Conservation (phyloP, 495 filamentous ascomycete species). For the Podospora pseudopauciseta region DNA sequence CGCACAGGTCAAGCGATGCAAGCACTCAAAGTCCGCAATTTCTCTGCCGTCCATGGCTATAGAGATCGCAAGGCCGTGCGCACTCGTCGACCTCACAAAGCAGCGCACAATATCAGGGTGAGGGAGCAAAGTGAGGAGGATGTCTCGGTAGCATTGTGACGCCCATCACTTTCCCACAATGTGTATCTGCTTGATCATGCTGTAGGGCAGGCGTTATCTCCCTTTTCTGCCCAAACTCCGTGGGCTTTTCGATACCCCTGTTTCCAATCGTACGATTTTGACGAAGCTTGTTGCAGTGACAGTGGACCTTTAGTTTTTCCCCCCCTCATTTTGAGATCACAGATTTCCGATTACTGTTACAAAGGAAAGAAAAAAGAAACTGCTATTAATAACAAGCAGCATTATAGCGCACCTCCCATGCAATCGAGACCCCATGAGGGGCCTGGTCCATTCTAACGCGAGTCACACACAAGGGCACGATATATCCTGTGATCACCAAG, state of each 20-base stretch:
- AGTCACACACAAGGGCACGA: neutral
- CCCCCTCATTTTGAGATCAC: neutral
- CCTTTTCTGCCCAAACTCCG: neutral
- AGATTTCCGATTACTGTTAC: neutral
- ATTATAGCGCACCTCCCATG: neutral
- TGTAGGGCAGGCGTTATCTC: neutral
- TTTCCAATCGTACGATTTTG: constrained; percentile 5
- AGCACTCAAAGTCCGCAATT: neutral
- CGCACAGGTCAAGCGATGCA: neutral
- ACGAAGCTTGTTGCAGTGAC: neutral
- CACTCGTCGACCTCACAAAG: neutral
- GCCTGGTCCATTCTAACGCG: neutral
- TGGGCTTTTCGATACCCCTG: neutral
- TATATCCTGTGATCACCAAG: neutral
- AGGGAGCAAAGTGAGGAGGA: neutral
- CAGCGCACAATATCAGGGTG: neutral
- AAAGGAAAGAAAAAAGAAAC: neutral
- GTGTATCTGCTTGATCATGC: too few relatives aligned
- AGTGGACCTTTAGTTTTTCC: neutral
- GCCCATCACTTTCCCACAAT: neutral
- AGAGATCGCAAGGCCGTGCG: neutral
- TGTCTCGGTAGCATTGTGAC: constrained; percentile 3
- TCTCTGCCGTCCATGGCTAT: neutral
- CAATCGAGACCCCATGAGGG: too few relatives aligned
- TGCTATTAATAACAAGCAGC: constrained; percentile 3